Evolutionary conservation across 768 basidiomycete species (phyloP), one percentile per base, ranked within the genome.

Genomic region (Naganishia kalamii): DNA sequence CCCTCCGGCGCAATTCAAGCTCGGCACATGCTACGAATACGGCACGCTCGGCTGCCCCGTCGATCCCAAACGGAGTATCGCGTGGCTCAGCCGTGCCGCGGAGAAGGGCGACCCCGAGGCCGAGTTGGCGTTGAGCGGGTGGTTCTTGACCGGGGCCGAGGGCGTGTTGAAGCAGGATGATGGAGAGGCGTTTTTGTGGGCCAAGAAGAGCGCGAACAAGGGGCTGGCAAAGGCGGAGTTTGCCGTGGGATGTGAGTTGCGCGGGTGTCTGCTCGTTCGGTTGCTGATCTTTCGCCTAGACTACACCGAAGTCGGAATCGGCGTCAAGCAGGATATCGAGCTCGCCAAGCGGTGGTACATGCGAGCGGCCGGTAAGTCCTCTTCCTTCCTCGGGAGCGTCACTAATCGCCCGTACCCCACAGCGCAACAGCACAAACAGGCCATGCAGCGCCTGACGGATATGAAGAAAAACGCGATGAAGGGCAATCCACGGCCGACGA

Each of bases 341-440:
- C 87, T 92, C 77, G 92, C 96, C 21, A 97, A 94, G 80, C 84
- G 89, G 70, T 98, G 94, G 93, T 99, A 99, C 78, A 96, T 97
- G 91, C 85, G 96, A 46, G 93, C 96, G 37, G 96, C 96, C 71
- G 93, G 94, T 97, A 72, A 52, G 88, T 57, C 1, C n/a, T 17
- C 8, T 17, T 12, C 10, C 10, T 30, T 1, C 8, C 15, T 8
- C 13, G 23, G 3, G 21, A 15, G 25, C 41, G 15, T 35, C 12
- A 29, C 21, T 35, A 6, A 21, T 15, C 23, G 23, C 35, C 46
- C 33, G 23, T 41, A 27, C 21, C 25, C n/a, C 17, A 43, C 32
- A 64, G 63, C 51, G n/a, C 50, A 52, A n/a, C 50, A 44, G 19
- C 32, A 40, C 25, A n/a, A 43, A 37, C 62, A 51, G 40, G 63